Evolutionary conservation across 495 filamentous ascomycete species (phyloP).

Genomic region (Penicillium waksmanii): DNA sequence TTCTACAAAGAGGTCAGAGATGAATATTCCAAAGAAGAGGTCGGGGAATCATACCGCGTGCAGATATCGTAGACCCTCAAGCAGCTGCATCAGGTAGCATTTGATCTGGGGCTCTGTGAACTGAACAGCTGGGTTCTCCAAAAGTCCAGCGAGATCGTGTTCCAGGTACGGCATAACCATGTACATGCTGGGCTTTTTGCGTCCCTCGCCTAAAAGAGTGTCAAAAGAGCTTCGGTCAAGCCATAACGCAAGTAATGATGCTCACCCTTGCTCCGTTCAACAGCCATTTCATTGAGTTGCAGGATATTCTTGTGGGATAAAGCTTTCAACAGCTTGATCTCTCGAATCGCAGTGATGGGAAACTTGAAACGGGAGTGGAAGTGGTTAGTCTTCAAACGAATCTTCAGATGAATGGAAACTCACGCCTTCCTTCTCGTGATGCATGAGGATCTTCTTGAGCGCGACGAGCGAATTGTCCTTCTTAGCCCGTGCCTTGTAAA

Average conservation of each 20-base stretch:
- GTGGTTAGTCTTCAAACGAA: too few species aligned
- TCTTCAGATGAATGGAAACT: slow-evolving; percentile 27
- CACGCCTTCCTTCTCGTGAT: slow-evolving; percentile 93
- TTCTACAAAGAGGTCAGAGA: slow-evolving; percentile 44
- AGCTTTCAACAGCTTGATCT: slow-evolving; percentile 97
- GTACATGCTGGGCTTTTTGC: slow-evolving; percentile 87
- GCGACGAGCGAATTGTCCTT: slow-evolving; percentile 75
- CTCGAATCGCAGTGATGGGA: slow-evolving; percentile 94
- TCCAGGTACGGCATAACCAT: slow-evolving; percentile 99
- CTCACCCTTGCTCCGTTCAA: slow-evolving; percentile 75
- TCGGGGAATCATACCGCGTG: slow-evolving; percentile 62
- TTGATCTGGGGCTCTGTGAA: slow-evolving; percentile 93
- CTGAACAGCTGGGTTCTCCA: slow-evolving; percentile 89
- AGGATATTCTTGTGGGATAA: slow-evolving; percentile 88
- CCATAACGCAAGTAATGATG: not conserved
- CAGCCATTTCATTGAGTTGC: slow-evolving; percentile 90
- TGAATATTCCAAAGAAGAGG: not conserved
- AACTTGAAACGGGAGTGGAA: slow-evolving; percentile 54
- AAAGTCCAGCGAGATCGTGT: slow-evolving; percentile 91
- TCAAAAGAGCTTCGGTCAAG: slow-evolving; percentile 11
- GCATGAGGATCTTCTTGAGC: slow-evolving; percentile 96
- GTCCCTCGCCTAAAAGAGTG: slow-evolving; percentile 62
- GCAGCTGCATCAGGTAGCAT: slow-evolving; percentile 93
- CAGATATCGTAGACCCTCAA: slow-evolving; percentile 86
- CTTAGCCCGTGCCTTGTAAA: slow-evolving; percentile 83